Evolutionary conservation across 2,329 filamentous ascomycete species (phyloP), one percentile per base, ranked within the genome.

Genomic region (Talaromyces sp.): DNA sequence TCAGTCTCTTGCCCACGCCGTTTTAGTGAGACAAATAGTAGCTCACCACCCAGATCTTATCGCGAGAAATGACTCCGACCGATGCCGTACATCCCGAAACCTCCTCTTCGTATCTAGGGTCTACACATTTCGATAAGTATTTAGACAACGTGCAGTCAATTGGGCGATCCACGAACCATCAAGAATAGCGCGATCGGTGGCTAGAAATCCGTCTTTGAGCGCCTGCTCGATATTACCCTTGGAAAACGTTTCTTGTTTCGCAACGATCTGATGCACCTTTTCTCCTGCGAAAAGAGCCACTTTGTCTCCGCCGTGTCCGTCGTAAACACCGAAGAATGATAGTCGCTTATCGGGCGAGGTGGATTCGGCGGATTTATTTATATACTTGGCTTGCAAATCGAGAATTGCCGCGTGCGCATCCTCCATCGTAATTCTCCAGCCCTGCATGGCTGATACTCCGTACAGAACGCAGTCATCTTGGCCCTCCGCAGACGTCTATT

Each of bases 351-450:
- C 83, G 72, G 89, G 85, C 61, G 87, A 84, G 64, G 88, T 87
- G 72, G 89, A 85, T 72, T 82, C 80, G 69, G 81, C 79, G 56
- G 85, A 83, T 68, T 83, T 81, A 67, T 75, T 77, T 40, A 80
- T 80, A 72, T 81, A 81, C 68, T 84, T 82, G 67, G 88, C 83
- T 74, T 95, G 87, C 71, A 98, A 88, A 79, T 98, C 92, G 77
- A 99, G 90, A 61, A 98, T 83, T 64, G 91, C 87, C 68, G 91
- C 92, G 82, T 99, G 95, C 69, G 95, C 89, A 78, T 99, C 95
- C 80, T 99, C 95, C 95, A 99, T 99, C 84, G 92, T 97, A 82
- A 99, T 98, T 83, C 95, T 91, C 95, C 95, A 99, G 84, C 95
- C 95, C 82, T 99, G 95, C 95, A 99, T 99, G 81, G 93, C 93